Evolutionary conservation across 2,329 filamentous ascomycete species (phyloP).

Genomic region (Microsporum audouinii): DNA sequence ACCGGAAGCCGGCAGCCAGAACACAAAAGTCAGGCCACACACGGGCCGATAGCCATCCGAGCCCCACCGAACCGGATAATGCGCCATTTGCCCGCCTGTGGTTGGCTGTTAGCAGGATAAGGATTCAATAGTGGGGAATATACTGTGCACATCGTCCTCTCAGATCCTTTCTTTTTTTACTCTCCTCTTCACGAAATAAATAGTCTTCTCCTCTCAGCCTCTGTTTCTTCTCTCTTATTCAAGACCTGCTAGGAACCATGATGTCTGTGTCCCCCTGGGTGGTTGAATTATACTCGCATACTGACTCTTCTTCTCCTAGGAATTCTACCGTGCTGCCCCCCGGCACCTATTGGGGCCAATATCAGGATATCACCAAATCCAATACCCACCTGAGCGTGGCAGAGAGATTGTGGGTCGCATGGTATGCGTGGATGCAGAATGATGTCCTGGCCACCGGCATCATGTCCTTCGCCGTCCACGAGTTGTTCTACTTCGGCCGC

Average conservation of each 20-base stretch:
- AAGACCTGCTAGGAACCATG: not conserved
- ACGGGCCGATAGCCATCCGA: constrained; percentile 1
- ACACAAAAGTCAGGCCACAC: not conserved
- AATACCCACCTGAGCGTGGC: constrained; percentile 78
- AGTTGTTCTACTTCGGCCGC: constrained; percentile 86
- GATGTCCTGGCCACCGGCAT: constrained; percentile 93
- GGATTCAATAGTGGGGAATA: constrained; percentile 1
- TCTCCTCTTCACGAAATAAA: constrained; percentile 1
- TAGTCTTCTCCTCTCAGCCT: not conserved
- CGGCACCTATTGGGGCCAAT: constrained; percentile 55
- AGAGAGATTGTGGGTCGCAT: constrained; percentile 87
- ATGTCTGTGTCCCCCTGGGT: not conserved
- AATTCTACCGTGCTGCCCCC: constrained; percentile 37
- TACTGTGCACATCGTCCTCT: not conserved
- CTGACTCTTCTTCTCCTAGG: constrained; percentile 22
- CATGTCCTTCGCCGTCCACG: constrained; percentile 94
- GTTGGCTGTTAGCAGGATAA: not conserved
- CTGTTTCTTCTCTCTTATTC: constrained; percentile 2
- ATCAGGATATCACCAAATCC: constrained; percentile 53
- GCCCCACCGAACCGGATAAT: not conserved
- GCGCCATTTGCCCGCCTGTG: not conserved
- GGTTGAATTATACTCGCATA: constrained; percentile 5
- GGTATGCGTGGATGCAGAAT: constrained; percentile 98
- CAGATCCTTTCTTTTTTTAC: not conserved
- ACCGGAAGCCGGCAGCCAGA: not conserved